Evolutionary conservation across 768 basidiomycete genomes (phyloP).

Genomic region (Ramaria rubella): DNA sequence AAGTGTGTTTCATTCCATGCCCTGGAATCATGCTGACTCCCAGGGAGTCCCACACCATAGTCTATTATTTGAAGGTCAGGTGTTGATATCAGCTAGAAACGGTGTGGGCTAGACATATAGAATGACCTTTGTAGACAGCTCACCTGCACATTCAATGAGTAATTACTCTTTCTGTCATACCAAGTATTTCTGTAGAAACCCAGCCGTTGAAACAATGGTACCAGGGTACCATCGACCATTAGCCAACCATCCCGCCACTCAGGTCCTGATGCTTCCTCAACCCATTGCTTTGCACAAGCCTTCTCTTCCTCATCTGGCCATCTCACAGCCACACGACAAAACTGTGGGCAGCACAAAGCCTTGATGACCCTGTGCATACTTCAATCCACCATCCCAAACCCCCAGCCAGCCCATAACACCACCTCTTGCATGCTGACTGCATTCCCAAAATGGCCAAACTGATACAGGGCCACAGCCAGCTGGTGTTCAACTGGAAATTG

Average conservation of each 20-base stretch:
- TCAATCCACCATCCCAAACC: constrained; percentile 16
- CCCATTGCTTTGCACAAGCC: constrained; percentile 4
- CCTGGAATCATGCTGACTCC: no score
- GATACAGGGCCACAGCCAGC: constrained; percentile 25
- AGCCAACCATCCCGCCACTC: constrained; percentile 26
- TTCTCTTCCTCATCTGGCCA: not conserved
- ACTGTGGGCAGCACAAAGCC: not conserved
- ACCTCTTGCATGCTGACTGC: constrained; percentile 19
- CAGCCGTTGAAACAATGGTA: not conserved
- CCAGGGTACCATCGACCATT: constrained; percentile 8
- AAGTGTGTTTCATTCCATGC: no score
- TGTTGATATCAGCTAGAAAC: no score
- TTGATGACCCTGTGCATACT: constrained; percentile 11
- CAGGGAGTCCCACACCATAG: no score
- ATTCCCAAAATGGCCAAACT: constrained; percentile 28
- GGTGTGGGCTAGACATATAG: no score
- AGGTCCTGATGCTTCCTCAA: constrained; percentile 15
- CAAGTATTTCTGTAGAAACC: constrained; percentile 7
- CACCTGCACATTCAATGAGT: constrained; percentile 8
- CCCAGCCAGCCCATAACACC: constrained; percentile 23
- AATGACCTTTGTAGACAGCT: not conserved
- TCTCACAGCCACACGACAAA: not conserved
- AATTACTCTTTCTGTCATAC: constrained; percentile 12
- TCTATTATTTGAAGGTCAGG: no score
- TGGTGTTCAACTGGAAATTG: constrained; percentile 27